Percentiles rank a stretch among this genome's conserved stretches.
Conservation (phyloP, 2,329 filamentous ascomycete genomes). For the Stachybotrys echinatus region DNA sequence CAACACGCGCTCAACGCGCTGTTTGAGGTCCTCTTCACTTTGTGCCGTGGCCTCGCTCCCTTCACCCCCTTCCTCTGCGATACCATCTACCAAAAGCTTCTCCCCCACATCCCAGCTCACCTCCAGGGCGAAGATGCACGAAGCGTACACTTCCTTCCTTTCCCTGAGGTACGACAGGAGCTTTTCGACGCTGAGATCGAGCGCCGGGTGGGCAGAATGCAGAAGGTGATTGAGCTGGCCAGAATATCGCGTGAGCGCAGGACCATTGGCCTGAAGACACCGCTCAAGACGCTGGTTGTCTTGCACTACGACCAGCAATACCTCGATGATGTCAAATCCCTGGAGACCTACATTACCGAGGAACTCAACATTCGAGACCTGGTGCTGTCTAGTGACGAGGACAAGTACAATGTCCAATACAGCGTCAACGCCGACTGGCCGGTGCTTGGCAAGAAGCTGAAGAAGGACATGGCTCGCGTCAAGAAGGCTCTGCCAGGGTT, state of each 20-base stretch:
- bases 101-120: slow-evolving; percentile 73
- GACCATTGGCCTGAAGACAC: slow-evolving; percentile 82
- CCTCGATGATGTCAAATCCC: slow-evolving; percentile 76
- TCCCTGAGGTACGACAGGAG: slow-evolving; percentile 82
- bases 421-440: slow-evolving; percentile 90
- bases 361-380: slow-evolving; percentile 89
- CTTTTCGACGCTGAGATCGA: slow-evolving; percentile 85
- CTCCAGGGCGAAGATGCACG: slow-evolving; percentile 66
- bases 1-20: slow-evolving; percentile 87
- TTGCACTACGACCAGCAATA: slow-evolving; percentile 81
- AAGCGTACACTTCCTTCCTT: slow-evolving; percentile 88
- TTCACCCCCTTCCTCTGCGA: slow-evolving; percentile 96
- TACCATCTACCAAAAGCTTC: slow-evolving; percentile 81
- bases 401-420: slow-evolving; percentile 88
- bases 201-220: slow-evolving; percentile 84
- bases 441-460: slow-evolving; percentile 90
- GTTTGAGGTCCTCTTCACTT: slow-evolving; percentile 87
- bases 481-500: slow-evolving; percentile 83
- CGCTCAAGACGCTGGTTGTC: slow-evolving; percentile 82
- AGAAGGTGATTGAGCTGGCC: slow-evolving; percentile 88
- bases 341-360: slow-evolving; percentile 84
- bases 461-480: slow-evolving; percentile 87
- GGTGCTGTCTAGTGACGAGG: slow-evolving; percentile 79
- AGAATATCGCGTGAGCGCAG: slow-evolving; percentile 82
- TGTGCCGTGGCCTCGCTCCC: slow-evolving; percentile 82